Evolutionary conservation across 2,329 filamentous ascomycete genomes (phyloP).

Genomic region (Ophioceras dolichostomum): DNA sequence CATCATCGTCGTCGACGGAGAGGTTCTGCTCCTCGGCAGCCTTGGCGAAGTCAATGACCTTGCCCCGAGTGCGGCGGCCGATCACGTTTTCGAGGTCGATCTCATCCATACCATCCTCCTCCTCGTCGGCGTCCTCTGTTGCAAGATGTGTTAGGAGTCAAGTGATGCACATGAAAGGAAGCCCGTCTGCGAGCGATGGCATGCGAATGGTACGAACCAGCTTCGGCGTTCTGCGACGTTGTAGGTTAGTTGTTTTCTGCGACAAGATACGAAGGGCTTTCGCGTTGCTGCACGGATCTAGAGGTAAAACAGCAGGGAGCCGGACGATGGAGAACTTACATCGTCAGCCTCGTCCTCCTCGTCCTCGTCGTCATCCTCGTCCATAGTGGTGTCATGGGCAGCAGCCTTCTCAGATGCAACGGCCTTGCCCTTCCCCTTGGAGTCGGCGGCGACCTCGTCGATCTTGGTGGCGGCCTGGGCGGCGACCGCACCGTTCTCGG

Average conservation of each 20-base stretch:
- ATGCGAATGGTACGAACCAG: too few species aligned
- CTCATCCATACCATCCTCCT: constrained; percentile 76
- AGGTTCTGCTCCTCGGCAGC: constrained; percentile 67
- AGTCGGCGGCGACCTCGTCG: constrained; percentile 16
- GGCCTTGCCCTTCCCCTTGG: constrained; percentile 76
- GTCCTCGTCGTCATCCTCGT: constrained; percentile 61
- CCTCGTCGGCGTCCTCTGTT: constrained; percentile 57
- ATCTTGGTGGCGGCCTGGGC: constrained; percentile 28
- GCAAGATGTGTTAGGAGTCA: background rate
- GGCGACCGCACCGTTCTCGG: constrained; percentile 17
- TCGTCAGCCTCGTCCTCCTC: constrained; percentile 51
- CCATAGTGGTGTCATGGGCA: constrained; percentile 56
- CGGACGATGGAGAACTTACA: constrained; percentile 24
- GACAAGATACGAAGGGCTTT: background rate
- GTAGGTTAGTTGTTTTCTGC: background rate
- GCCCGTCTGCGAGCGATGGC: too few species aligned
- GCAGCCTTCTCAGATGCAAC: constrained; percentile 34
- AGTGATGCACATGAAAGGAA: background rate
- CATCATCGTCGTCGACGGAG: constrained; percentile 69
- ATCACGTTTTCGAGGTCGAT: constrained; percentile 89
- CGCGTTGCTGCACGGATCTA: background rate
- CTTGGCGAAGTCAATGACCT: constrained; percentile 86
- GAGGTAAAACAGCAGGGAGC: background rate
- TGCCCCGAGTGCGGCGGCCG: constrained; percentile 79
- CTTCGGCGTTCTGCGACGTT: background rate